A percentile compares a stretch with the other conserved stretches of the same genome.
phyloP scores from a whole-genome alignment of 352 stramenopile genomes.

The Peronosclerospora sorghi region DNA sequence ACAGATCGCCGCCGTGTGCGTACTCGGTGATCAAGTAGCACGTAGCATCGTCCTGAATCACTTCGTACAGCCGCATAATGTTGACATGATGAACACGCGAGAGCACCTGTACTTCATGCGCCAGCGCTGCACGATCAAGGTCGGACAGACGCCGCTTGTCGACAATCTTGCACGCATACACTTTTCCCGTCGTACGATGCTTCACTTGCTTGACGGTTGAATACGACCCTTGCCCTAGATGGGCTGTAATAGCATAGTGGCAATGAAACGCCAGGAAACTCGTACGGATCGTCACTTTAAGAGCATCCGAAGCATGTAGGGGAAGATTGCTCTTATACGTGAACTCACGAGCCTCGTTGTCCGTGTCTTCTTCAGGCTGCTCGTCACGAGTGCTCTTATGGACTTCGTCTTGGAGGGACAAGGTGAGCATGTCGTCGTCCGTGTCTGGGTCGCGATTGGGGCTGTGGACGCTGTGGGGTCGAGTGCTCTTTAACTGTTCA shows the following conservation, averaged over 20 bases:
- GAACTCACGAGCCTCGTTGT: too few relatives aligned
- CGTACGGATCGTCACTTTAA: conserved; percentile 48
- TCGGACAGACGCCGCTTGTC: conserved; percentile 67
- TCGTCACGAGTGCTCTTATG: too few relatives aligned
- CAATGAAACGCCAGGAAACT: conserved; percentile 79
- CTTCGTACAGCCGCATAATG: conserved; percentile 87
- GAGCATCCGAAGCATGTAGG: conserved; percentile 1
- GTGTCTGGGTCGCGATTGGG: too few relatives aligned
- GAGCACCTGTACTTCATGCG: conserved; percentile 65
- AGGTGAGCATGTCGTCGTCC: too few relatives aligned
- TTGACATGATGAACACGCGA: conserved; percentile 72
- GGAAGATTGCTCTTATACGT: too few relatives aligned
- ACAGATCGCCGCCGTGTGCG: conserved; percentile 84
- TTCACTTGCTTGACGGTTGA: conserved; percentile 84
- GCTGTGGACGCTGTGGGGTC: too few relatives aligned
- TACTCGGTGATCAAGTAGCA: conserved; percentile 98
- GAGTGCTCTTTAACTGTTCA: too few relatives aligned
- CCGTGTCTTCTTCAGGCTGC: too few relatives aligned
- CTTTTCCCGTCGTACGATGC: conserved; percentile 57
- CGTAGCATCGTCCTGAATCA: conserved; percentile 90
- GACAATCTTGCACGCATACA: conserved; percentile 78
- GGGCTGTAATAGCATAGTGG: conserved; percentile 64
- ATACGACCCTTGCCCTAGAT: conserved; percentile 81
- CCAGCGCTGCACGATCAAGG: conserved; percentile 57
- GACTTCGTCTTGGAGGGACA: too few relatives aligned